Conservation (phyloP, 179 eudicot species). For the Vitellaria paradoxa region DNA sequence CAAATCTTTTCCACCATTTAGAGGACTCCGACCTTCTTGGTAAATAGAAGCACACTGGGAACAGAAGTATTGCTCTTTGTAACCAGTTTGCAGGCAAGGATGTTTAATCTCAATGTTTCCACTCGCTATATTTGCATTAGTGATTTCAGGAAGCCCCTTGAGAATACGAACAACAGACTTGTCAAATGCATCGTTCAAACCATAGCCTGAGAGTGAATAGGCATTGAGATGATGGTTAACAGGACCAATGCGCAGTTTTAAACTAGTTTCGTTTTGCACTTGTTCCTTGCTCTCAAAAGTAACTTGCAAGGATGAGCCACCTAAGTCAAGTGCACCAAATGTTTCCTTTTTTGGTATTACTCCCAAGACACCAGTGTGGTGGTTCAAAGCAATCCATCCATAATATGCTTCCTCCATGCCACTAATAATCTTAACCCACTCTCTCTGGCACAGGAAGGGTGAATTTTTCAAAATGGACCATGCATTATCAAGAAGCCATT, state of each 20-base stretch:
- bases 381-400: constrained; percentile 98
- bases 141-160: constrained; percentile 48
- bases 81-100: constrained; percentile 91
- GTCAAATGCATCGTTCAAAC: constrained; percentile 97
- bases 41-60: constrained; percentile 60
- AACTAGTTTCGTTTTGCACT: constrained; percentile 55
- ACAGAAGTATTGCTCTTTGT: constrained; percentile 66
- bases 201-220: constrained; percentile 90
- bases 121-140: constrained; percentile 40
- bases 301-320: constrained; percentile 97
- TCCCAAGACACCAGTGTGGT: constrained; percentile 73
- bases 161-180: constrained; percentile 84
- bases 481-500: constrained; percentile 82
- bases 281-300: constrained; percentile 82
- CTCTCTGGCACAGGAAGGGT: constrained; percentile 66
- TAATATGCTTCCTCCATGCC: constrained; percentile 98
- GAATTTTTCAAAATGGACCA: constrained; percentile 69
- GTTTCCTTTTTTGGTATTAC: constrained; percentile 69
- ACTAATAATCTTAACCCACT: constrained; percentile 86
- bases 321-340: constrained; percentile 94
- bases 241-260: constrained; percentile 82
- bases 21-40: constrained; percentile 48
- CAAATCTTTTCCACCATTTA: constrained; percentile 30
- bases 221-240: constrained; percentile 93
- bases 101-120: constrained; percentile 74